A percentile compares a stretch with the other conserved stretches of the same genome.
These are phyloP conservation scores for Setaria italica DNA, from an alignment of 202 grass and related monocot genomes.

Conservation along the genomic window DNA sequence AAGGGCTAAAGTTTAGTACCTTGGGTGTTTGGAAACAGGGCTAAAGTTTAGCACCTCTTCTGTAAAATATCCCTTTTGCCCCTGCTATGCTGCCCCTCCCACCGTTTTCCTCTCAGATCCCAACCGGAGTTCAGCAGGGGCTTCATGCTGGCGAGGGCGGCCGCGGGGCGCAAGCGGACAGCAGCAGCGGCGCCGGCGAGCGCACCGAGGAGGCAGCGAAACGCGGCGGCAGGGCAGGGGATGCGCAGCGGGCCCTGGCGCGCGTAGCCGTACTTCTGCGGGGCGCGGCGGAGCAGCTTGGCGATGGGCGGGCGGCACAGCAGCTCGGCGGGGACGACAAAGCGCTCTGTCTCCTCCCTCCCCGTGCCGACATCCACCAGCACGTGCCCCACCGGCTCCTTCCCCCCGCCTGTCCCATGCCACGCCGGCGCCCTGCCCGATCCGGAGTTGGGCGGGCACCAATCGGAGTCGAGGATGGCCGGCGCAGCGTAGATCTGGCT, in stretches of 20 bases:
- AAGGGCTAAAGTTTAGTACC: too few relatives aligned
- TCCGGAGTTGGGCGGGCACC: too few relatives aligned
- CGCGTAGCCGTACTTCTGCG: slow-evolving; percentile 88
- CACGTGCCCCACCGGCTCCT: slow-evolving; percentile 81
- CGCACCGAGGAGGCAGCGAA: slow-evolving; percentile 59
- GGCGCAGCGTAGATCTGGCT: too few relatives aligned
- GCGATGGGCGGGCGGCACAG: slow-evolving; percentile 70
- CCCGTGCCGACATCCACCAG: slow-evolving; percentile 67
- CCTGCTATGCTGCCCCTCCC: too few relatives aligned
- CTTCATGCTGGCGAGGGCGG: too few relatives aligned
- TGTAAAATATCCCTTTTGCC: too few relatives aligned
- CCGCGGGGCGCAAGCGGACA: too few relatives aligned
- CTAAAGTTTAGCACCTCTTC: too few relatives aligned
- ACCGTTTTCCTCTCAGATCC: too few relatives aligned
- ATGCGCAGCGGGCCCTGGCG: slow-evolving; percentile 78
- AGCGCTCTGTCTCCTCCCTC: slow-evolving; percentile 77
- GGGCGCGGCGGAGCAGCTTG: slow-evolving; percentile 65
- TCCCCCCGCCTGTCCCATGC: slow-evolving; percentile 25
- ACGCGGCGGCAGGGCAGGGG: slow-evolving; percentile 70
- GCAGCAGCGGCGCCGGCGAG: slow-evolving; percentile 26
- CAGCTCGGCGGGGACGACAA: slow-evolving; percentile 78
- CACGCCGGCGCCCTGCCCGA: not conserved
- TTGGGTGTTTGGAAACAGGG: too few relatives aligned
- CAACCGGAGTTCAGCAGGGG: too few relatives aligned
- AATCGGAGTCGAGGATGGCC: too few relatives aligned